Evolutionary conservation across 2,329 filamentous ascomycete genomes (phyloP).

Genomic region (Fulvia fulva): DNA sequence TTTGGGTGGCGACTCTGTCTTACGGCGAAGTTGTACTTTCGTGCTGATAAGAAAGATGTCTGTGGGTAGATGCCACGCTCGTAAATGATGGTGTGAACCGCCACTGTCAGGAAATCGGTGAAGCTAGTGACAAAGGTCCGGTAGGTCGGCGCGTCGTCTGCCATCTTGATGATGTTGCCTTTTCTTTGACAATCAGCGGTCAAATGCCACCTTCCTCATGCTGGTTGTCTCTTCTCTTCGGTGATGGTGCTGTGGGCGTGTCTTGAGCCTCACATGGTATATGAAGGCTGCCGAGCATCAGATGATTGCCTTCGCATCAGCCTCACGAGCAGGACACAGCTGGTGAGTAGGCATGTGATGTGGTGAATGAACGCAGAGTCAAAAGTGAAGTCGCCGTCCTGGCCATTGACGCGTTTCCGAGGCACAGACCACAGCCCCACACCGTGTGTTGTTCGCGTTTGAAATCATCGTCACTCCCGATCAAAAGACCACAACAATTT

Average conservation of each 20-base stretch:
- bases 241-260: too few species aligned
- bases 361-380: background rate
- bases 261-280: too few species aligned
- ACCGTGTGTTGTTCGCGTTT: background rate
- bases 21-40: conserved; percentile 79
- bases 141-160: conserved; percentile 37
- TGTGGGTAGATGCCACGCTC: conserved; percentile 75
- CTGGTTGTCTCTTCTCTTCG: background rate
- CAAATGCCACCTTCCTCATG: background rate
- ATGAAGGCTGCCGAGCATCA: too few species aligned
- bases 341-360: background rate
- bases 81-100: conserved; percentile 82
- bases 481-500: background rate
- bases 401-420: background rate
- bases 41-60: conserved; percentile 70
- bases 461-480: background rate
- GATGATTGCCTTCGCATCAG: background rate
- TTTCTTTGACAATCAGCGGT: background rate
- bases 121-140: conserved; percentile 64
- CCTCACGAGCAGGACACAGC: background rate
- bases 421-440: background rate
- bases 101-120: conserved; percentile 73
- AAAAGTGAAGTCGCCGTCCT: background rate
- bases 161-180: too few species aligned
- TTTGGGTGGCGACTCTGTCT: conserved; percentile 81